phyloP scores from a whole-genome alignment of 345 rosid species.

The Chamaenerion angustifolium region DNA sequence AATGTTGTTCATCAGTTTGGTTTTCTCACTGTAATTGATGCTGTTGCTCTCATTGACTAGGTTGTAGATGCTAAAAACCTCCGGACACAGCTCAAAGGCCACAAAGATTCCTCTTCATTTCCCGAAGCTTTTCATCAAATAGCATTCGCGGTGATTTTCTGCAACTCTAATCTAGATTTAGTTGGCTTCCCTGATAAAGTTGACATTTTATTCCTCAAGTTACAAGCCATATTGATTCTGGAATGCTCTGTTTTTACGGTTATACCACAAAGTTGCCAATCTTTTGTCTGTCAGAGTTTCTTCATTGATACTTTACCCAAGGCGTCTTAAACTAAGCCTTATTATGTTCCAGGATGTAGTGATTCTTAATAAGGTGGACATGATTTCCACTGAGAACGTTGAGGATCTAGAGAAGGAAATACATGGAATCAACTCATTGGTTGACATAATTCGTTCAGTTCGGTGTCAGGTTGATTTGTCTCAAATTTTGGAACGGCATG shows the following conservation, averaged over 20 bases:
- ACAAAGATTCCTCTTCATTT: slow-evolving; percentile 46
- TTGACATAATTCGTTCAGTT: slow-evolving; percentile 50
- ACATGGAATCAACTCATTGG: slow-evolving; percentile 61
- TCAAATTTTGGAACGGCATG: slow-evolving; percentile 48
- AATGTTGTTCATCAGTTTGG: no score
- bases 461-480: slow-evolving; percentile 74
- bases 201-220: background rate
- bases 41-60: slow-evolving; percentile 20
- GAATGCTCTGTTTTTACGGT: no score
- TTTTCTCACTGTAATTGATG: no score
- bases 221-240: background rate
- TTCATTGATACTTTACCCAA: background rate
- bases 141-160: slow-evolving; percentile 67
- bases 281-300: background rate
- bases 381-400: slow-evolving; percentile 48
- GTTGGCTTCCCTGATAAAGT: background rate
- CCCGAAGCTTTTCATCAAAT: slow-evolving; percentile 89
- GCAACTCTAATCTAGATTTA: background rate
- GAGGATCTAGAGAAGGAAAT: slow-evolving; percentile 70
- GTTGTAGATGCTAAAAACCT: slow-evolving; percentile 97
- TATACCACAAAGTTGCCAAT: no score
- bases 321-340: background rate
- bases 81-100: slow-evolving; percentile 50
- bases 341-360: slow-evolving; percentile 57
- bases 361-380: slow-evolving; percentile 87